Base-by-base conservation (phyloP, 1,284 basidiomycete species). In the Sporisorium exsertum region DNA sequence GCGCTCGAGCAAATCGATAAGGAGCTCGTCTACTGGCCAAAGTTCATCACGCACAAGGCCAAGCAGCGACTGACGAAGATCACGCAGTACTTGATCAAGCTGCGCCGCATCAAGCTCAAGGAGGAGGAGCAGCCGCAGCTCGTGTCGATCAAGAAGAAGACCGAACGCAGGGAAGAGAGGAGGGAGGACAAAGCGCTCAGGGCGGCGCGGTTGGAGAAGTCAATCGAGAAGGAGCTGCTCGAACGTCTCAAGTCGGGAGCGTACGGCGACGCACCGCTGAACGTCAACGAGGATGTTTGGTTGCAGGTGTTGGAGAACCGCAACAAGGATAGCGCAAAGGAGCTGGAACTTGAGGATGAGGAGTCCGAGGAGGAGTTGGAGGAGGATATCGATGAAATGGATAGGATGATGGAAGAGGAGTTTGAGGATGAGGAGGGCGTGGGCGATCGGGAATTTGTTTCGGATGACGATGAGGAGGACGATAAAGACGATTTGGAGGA, bases 41-140 rank as follows among this genome's bases (percentile, higher is more conserved):
- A 95, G 81, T 99, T 97, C 86, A 91, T 92, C 61, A 93, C 94
- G 65, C 97, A 99, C 88, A 98, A 98, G 87, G 97, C 96, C 89
- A 99, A 99, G 88, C 97, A 99, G 87, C 91, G 97, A 56, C 89
- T 97, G 42, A 99, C 97, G 18, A 99, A 98, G 88, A 98, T 99
- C 81, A 99, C 96, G 0, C 97, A 99, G 86, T 99, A 98, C 85
- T 90, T 99, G 72, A 98, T 99, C 87, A 97, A 97, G 88, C 95
- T 99, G 93, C 89, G 97, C 66, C 91, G 94, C 46, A 87, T 97
- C 80, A 92, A 92, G 81, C 88, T 96, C 70, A 91, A 93, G 61
- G 81, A 78, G 26, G 82, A 85, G 54, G 91, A 96, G 86, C 92
- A 95, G 86, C 94, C 95, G 6, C 95, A 94, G 87, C 89, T 98